Conservation (phyloP, 306 rosid genomes). For the Biancaea sappan region DNA sequence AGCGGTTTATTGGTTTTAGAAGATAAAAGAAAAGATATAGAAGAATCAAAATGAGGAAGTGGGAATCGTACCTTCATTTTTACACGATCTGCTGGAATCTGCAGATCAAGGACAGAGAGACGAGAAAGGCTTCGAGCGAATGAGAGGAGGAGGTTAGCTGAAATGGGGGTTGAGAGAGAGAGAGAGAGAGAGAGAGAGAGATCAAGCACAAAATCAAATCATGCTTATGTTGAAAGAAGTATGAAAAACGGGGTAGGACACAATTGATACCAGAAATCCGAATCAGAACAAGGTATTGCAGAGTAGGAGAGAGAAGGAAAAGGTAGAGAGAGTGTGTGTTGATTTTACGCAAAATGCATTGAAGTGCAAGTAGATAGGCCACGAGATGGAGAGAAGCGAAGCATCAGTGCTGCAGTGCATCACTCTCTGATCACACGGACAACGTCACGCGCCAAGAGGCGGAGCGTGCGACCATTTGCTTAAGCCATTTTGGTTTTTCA, state of each 20-base stretch:
- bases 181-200: conserved; percentile 17
- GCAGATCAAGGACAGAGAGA: conserved; percentile 34
- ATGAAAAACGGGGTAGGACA: conserved; percentile 17
- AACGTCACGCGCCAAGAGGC: conserved; percentile 13
- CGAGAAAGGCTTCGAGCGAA: not conserved
- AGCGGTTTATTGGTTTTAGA: not conserved
- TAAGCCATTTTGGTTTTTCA: too few relatives aligned
- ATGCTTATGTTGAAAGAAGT: conserved; percentile 34
- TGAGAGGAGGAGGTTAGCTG: not conserved
- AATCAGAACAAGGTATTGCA: conserved; percentile 42
- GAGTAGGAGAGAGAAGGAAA: conserved; percentile 26
- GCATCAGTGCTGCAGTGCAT: not conserved
- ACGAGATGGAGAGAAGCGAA: not conserved
- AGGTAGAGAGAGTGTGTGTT: conserved; percentile 4
- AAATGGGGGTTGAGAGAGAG: not conserved
- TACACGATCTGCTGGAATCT: conserved; percentile 16
- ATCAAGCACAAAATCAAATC: conserved; percentile 37
- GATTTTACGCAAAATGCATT: not conserved
- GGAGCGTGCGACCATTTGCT: not conserved
- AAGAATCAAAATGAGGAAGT: conserved; percentile 33
- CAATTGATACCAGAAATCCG: conserved; percentile 45
- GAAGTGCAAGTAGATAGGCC: not conserved
- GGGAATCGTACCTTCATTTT: conserved; percentile 71
- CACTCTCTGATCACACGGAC: too few relatives aligned
- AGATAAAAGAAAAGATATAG: not conserved